phyloP scores from a whole-genome alignment of 331 rosid species.

The Quercus lobata region DNA sequence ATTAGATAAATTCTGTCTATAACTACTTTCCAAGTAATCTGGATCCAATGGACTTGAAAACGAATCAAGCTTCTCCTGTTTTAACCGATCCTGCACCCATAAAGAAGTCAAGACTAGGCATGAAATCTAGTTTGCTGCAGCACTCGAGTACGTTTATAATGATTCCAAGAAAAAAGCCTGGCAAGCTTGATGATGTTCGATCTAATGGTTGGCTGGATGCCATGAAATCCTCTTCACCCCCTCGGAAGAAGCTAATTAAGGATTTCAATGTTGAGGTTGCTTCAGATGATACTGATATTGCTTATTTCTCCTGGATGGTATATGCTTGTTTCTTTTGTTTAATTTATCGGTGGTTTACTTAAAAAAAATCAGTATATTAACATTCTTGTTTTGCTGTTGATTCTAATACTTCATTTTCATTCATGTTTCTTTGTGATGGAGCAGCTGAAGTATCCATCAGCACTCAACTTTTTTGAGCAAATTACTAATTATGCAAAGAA shows the following conservation, averaged over 20 bases:
- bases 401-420: background rate
- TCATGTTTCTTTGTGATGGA: background rate
- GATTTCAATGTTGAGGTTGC: conserved; percentile 43
- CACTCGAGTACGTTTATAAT: conserved; percentile 47
- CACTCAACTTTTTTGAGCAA: conserved; percentile 53
- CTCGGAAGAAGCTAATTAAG: conserved; percentile 60
- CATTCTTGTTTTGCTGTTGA: background rate
- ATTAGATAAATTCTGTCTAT: background rate
- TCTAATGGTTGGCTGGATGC: conserved; percentile 93
- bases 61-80: conserved; percentile 62
- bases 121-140: conserved; percentile 51
- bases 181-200: conserved; percentile 69
- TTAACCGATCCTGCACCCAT: conserved; percentile 65
- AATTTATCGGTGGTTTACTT: background rate
- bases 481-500: conserved; percentile 46
- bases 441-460: conserved; percentile 84
- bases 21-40: conserved; percentile 13
- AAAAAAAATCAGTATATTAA: background rate
- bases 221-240: conserved; percentile 94
- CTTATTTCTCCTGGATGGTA: conserved; percentile 74
- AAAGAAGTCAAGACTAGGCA: conserved; percentile 78
- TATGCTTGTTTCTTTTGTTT: conserved; percentile 22
- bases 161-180: conserved; percentile 60
- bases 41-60: conserved; percentile 67
- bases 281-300: conserved; percentile 52